Base-by-base conservation (phyloP, 345 rosid genomes). In the Dipteronia sinensis region DNA sequence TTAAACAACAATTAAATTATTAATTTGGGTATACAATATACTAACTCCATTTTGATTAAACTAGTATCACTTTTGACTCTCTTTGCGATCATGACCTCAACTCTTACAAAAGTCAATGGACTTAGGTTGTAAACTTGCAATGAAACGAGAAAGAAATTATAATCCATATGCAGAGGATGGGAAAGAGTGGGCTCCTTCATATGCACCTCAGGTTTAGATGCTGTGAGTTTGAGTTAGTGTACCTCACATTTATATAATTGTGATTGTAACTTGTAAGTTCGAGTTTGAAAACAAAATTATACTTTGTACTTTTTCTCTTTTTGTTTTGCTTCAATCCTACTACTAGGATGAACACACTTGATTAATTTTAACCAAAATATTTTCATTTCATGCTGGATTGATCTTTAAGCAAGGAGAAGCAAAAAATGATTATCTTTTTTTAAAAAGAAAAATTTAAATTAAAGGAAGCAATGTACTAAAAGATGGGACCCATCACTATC, bases 371-470 rank as follows among this genome's bases (percentile, higher is more conserved):
- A 63, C 27, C 13, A 63, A 72, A 16, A 9, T 40, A 46, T 74
- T 61, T 64, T 74, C 11, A 16, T 25, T 46, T 46, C 69, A 27
- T 63, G 2, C 10, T 74, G 63, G 69, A 47, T 71, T 51, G 23
- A 25, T 10, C n/a, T 56, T 46, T 7, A 74, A 74, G 77, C 77
- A 25, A 44, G 1, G 1, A 0, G 13, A 61, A 23, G 5, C 23
- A 15, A 9, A 25, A 61, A 10, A 44, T 25, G 23, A 63, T 74
- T 5, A 22, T 19, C 10, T 19, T 17, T 16, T 16, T 15, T 55
- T 0, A 19, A 4, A 4, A 2, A 29, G 29, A 31, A 34, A 27
- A 1, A 3, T 12, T 6, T 7, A 27, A 13, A 31, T 7, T 34
- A 5, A 34, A 34, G 38, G 1, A 16, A 51, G 62, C 22, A 56